Conservation (phyloP, 495 filamentous ascomycete species). For the Penicillium coffeae region DNA sequence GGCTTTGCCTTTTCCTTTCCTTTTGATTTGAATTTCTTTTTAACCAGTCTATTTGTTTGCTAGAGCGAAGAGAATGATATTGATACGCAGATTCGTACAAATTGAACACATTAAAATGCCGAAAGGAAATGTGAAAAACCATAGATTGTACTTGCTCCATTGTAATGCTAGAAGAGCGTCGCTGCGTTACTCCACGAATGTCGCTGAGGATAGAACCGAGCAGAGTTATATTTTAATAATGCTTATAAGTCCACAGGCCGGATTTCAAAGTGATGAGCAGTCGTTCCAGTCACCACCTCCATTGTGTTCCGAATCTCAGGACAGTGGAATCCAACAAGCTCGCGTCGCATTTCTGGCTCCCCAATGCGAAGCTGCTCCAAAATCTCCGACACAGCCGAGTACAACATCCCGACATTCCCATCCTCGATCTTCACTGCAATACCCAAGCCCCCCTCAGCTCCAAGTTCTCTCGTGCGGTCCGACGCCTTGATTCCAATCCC, state of each 20-base stretch:
- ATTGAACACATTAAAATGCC: no score
- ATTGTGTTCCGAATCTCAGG: constrained; percentile 31
- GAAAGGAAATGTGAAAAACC: no score
- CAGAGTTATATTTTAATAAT: no score
- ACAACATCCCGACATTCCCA: constrained; percentile 31
- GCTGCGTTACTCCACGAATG: no score
- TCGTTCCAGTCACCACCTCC: constrained; percentile 29
- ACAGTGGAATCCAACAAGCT: constrained; percentile 22
- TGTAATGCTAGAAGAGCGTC: no score
- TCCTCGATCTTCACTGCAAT: constrained; percentile 43
- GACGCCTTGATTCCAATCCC: constrained; percentile 29
- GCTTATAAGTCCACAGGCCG: background rate
- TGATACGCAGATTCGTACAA: no score
- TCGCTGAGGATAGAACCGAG: no score
- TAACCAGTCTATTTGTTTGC: no score
- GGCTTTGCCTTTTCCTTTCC: no score
- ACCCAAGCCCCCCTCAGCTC: constrained; percentile 27
- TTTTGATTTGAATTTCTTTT: no score
- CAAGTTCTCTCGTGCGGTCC: constrained; percentile 24
- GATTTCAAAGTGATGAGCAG: constrained; percentile 18
- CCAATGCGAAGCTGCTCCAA: constrained; percentile 34
- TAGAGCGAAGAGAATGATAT: no score
- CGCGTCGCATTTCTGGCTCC: constrained; percentile 11
- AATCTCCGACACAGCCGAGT: constrained; percentile 34
- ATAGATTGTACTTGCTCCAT: no score